Evolutionary conservation across 768 basidiomycete species (phyloP).

Genomic region (Boletus rubescentipes): DNA sequence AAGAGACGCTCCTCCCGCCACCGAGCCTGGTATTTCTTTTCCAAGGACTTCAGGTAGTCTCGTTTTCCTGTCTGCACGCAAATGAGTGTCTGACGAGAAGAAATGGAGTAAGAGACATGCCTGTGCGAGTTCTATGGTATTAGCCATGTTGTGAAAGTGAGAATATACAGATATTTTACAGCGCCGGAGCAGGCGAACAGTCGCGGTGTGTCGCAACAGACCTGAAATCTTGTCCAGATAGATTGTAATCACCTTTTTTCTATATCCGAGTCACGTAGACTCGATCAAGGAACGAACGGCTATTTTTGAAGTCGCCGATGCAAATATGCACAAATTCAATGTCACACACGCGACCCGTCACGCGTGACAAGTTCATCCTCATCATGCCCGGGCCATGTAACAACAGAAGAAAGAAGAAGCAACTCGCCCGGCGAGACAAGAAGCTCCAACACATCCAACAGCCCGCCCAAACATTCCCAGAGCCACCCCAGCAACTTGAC

Average conservation of each 20-base stretch:
- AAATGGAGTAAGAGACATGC: slow-evolving; percentile 30
- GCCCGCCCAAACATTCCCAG: background rate
- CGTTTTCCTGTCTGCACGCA: slow-evolving; percentile 82
- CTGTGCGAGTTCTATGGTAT: slow-evolving; percentile 66
- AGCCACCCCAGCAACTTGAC: background rate
- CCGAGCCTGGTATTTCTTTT: slow-evolving; percentile 78
- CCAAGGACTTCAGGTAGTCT: slow-evolving; percentile 80
- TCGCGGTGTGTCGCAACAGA: slow-evolving; percentile 21
- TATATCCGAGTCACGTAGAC: slow-evolving; percentile 17
- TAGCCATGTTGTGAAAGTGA: slow-evolving; percentile 44
- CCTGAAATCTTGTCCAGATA: slow-evolving; percentile 25
- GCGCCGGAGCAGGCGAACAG: slow-evolving; percentile 29
- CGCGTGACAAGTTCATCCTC: slow-evolving; percentile 27
- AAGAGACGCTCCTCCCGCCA: slow-evolving; percentile 82
- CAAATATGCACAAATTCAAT: slow-evolving; percentile 19
- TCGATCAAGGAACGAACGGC: slow-evolving; percentile 18
- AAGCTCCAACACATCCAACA: slow-evolving; percentile 9
- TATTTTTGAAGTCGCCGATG: slow-evolving; percentile 3
- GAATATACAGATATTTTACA: slow-evolving; percentile 31
- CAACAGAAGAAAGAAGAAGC: slow-evolving; percentile 45
- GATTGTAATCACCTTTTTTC: slow-evolving; percentile 27
- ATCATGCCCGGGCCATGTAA: slow-evolving; percentile 67
- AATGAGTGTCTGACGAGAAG: slow-evolving; percentile 3
- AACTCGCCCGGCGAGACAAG: slow-evolving; percentile 34
- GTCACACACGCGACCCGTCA: slow-evolving; percentile 35